phyloP scores from a whole-genome alignment of 1,139 yeast genomes.

The Pichia sp. region DNA sequence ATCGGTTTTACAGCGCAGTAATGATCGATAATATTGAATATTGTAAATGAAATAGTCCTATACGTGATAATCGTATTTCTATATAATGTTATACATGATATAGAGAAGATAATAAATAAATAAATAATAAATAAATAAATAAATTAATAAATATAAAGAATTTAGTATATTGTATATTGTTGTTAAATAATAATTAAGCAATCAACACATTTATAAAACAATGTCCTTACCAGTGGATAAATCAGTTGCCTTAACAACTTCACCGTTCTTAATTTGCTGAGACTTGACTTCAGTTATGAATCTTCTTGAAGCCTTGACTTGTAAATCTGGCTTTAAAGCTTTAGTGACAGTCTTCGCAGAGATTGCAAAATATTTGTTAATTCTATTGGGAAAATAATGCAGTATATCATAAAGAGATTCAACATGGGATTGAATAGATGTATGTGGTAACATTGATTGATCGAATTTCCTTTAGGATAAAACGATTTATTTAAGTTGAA shows the following conservation, averaged over 20 bases:
- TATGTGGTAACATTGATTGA: background rate
- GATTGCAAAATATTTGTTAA: conserved; percentile 85
- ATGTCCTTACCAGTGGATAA: conserved; percentile 23
- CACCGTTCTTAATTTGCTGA: conserved; percentile 69
- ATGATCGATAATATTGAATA: background rate
- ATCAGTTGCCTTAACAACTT: conserved; percentile 24
- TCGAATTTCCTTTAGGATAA: too few species aligned
- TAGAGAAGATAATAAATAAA: background rate
- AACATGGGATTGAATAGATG: background rate
- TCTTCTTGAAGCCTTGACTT: conserved; percentile 71
- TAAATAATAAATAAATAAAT: background rate
- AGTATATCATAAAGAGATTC: background rate
- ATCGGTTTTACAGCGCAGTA: background rate
- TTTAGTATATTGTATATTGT: background rate
- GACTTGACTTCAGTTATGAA: conserved; percentile 69
- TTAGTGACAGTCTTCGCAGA: conserved; percentile 87
- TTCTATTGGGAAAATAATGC: conserved; percentile 30
- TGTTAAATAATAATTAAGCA: background rate
- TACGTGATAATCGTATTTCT: background rate
- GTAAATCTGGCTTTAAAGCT: conserved; percentile 83
- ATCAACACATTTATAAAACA: background rate
- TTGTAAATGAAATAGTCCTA: background rate
- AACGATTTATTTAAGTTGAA: too few species aligned
- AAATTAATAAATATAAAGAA: background rate
- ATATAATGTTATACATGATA: background rate